Base-by-base conservation (phyloP, 176 grass and related monocot genomes). In the Elaeis guineensis region DNA sequence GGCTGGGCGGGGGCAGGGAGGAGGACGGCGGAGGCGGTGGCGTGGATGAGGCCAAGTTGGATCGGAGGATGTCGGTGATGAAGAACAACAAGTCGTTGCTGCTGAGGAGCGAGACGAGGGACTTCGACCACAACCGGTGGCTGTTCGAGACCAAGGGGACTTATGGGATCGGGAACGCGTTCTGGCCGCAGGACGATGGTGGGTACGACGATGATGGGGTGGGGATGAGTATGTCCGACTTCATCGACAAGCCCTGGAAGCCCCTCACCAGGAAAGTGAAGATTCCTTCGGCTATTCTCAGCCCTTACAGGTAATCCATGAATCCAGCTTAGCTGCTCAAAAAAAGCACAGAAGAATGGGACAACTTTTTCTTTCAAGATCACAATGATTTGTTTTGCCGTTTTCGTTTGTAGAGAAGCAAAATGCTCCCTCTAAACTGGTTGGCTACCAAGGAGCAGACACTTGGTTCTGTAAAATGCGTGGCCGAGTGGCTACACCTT, bases 51-150 rank as follows among this genome's bases (percentile, higher is more conserved):
- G 66, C 24, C 60, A 82, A 83, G 77, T 54, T 75, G 82, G 82
- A 86, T 24, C 70, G 77, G 66, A 63, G 71, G 51, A 71, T 80
- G 7, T 82, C 79, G 15, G 59, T 77, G 19, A 19, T 63, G 69
- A 63, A 62, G 72, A 75, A 76, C 3, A 54, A 3, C 61, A 85
- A 89, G 54, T 82, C 85, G 69, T 74, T 87, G 66, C 53, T 57
- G 28, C n/a, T 55, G 54, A 28, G 52, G 52, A 56, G 54, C 54
- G 53, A 69, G 30, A 55, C 66, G 2, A 54, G 30, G 66, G 66
- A 69, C 19, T 69, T 69, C 66, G 66, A 69, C 20, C 66, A 69
- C 66, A 69, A 69, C 53, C 53, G 66, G 20, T 69, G 66, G 66
- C 66, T 69, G 28, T 69, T 69, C 66, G 66, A 69, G 54, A 57